phyloP scores from a whole-genome alignment of 2,329 filamentous ascomycete species.

The Penicillium sp. region DNA sequence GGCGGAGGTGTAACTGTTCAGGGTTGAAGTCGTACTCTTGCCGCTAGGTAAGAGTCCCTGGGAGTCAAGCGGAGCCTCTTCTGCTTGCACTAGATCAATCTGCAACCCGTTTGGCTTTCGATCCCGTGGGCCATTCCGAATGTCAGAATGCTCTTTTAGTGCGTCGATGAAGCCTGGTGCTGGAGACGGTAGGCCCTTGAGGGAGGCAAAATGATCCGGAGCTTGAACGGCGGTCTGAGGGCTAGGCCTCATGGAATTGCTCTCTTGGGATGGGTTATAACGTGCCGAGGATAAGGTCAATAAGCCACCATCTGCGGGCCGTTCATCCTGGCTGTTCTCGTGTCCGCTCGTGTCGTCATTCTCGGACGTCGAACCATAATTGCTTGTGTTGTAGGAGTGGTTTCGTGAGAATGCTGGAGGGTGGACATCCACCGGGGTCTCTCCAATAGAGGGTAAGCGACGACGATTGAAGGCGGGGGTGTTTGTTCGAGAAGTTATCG shows the following conservation, averaged over 20 bases:
- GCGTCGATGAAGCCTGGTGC: slow-evolving; percentile 67
- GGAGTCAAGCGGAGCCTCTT: slow-evolving; percentile 56
- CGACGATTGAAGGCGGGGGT: slow-evolving; percentile 67
- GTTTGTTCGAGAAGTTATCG: slow-evolving; percentile 68
- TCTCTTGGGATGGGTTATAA: slow-evolving; percentile 52
- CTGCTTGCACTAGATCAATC: slow-evolving; percentile 63
- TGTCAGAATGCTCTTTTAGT: slow-evolving; percentile 65
- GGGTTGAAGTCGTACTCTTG: slow-evolving; percentile 46
- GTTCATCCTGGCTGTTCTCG: slow-evolving; percentile 39
- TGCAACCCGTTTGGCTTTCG: slow-evolving; percentile 79
- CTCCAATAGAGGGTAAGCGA: slow-evolving; percentile 79
- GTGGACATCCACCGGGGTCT: slow-evolving; percentile 63
- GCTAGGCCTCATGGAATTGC: slow-evolving; percentile 47
- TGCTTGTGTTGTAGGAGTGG: slow-evolving; percentile 50
- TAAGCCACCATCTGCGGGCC: slow-evolving; percentile 44
- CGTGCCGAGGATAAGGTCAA: slow-evolving; percentile 51
- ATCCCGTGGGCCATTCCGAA: slow-evolving; percentile 68
- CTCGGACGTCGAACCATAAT: slow-evolving; percentile 57
- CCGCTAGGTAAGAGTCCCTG: slow-evolving; percentile 60
- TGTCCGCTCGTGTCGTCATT: slow-evolving; percentile 39
- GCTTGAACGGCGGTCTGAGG: slow-evolving; percentile 71
- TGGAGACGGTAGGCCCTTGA: slow-evolving; percentile 70
- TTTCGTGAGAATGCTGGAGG: slow-evolving; percentile 49
- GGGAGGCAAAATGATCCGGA: slow-evolving; percentile 64
- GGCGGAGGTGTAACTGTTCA: slow-evolving; percentile 56